Percentiles rank a stretch among this genome's conserved stretches.
phyloP scores from a whole-genome alignment of 805 yeast genomes.

The Myxozyma kluyveri region DNA sequence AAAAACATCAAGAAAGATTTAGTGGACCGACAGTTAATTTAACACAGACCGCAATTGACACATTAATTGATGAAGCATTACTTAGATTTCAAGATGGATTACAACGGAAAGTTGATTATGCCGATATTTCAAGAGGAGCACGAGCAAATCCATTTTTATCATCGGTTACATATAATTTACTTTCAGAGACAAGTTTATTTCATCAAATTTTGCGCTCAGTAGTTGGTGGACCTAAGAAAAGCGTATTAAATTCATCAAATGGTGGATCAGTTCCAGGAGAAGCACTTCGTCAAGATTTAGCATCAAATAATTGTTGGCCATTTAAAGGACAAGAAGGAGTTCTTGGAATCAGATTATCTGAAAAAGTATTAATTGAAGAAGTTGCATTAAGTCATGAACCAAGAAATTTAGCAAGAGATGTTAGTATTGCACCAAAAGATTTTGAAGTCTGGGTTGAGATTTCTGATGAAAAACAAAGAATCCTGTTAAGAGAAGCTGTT shows the following conservation, averaged over 20 bases:
- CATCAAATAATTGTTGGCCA: constrained; percentile 39
- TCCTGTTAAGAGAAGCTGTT: constrained; percentile 3
- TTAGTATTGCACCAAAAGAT: constrained; percentile 35
- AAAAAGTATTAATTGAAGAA: constrained; percentile 29
- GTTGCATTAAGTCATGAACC: constrained; percentile 35
- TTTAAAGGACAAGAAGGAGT: constrained; percentile 35
- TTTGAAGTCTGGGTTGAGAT: constrained; percentile 36
- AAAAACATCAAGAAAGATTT: background rate
- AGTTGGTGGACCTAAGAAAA: too few relatives aligned
- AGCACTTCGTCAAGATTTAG: constrained; percentile 28
- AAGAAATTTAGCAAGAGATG: constrained; percentile 28
- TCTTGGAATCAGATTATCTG: constrained; percentile 34
- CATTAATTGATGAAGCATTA: constrained; percentile 23
- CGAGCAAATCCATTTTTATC: constrained; percentile 32
- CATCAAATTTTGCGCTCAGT: constrained; percentile 4
- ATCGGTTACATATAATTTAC: constrained; percentile 27
- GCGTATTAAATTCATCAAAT: background rate
- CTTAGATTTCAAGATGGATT: constrained; percentile 15
- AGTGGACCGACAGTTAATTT: constrained; percentile 5
- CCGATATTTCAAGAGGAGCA: constrained; percentile 32
- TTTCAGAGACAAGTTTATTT: constrained; percentile 1
- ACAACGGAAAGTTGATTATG: constrained; percentile 22
- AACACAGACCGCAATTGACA: constrained; percentile 27
- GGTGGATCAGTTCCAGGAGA: constrained; percentile 3
- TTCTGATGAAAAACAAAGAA: constrained; percentile 18